These are phyloP conservation scores for Cicer judaicum DNA, from an alignment of 306 rosid genomes.

Conservation along the genomic window DNA sequence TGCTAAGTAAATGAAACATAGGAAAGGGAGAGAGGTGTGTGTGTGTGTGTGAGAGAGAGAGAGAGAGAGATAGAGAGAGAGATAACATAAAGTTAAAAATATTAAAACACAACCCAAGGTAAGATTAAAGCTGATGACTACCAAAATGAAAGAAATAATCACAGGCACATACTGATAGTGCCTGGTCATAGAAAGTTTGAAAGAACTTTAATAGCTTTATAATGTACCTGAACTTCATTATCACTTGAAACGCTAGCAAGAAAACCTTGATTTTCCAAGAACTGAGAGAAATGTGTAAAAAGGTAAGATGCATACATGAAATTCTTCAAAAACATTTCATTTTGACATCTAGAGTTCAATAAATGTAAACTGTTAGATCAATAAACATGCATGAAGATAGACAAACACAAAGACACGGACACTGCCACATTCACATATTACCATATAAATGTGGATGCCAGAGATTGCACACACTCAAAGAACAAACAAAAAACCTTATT, in stretches of 20 bases:
- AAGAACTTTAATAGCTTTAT: conserved; percentile 35
- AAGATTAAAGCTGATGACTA: conserved; percentile 34
- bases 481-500: conserved; percentile 11
- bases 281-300: conserved; percentile 53
- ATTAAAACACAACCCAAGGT: conserved; percentile 16
- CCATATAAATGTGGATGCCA: conserved; percentile 8
- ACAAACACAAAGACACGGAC: not conserved
- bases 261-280: conserved; percentile 90
- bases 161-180: conserved; percentile 21
- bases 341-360: conserved; percentile 36
- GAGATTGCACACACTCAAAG: conserved; percentile 2
- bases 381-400: conserved; percentile 22
- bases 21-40: not conserved
- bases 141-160: not conserved
- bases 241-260: conserved; percentile 74
- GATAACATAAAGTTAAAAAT: not conserved
- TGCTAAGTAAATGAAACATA: conserved; percentile 36
- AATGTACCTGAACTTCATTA: conserved; percentile 81
- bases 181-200: conserved; percentile 19
- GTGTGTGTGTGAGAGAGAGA: not conserved
- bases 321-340: conserved; percentile 25
- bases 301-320: conserved; percentile 28
- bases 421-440: not conserved
- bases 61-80: not conserved
- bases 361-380: conserved; percentile 29